phyloP scores from a whole-genome alignment of 1,284 basidiomycete species.

The Singerocomus rubriflavus region DNA sequence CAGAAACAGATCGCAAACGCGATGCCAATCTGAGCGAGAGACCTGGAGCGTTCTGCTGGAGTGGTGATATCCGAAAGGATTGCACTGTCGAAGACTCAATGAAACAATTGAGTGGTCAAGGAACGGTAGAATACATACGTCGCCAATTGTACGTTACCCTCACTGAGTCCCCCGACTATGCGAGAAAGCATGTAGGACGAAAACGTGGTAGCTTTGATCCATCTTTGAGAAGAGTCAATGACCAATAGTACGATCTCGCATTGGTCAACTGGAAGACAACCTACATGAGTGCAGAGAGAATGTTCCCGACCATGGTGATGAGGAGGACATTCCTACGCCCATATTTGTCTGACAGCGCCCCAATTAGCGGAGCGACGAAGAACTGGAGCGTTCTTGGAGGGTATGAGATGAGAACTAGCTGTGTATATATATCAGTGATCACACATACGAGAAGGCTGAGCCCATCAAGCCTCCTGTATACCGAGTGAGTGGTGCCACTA shows the following conservation, averaged over 20 bases:
- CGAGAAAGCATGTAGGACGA: conserved; percentile 86
- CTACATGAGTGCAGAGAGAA: conserved; percentile 77
- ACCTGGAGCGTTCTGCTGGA: conserved; percentile 71
- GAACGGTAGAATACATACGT: conserved; percentile 48
- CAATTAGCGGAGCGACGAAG: conserved; percentile 81
- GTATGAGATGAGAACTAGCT: conserved; percentile 3
- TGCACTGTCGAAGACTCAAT: conserved; percentile 49
- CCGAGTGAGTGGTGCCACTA: conserved; percentile 12
- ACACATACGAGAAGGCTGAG: conserved; percentile 79
- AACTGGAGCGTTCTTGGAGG: conserved; percentile 75
- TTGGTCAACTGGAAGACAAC: conserved; percentile 27
- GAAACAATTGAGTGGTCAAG: background rate
- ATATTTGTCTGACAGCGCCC: conserved; percentile 79
- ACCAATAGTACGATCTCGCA: background rate
- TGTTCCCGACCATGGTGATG: conserved; percentile 87
- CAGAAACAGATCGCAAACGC: conserved; percentile 92
- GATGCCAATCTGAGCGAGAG: conserved; percentile 88
- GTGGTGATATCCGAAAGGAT: conserved; percentile 87
- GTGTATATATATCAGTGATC: background rate
- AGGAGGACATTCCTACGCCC: conserved; percentile 81
- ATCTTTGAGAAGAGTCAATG: conserved; percentile 43
- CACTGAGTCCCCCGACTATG: conserved; percentile 84
- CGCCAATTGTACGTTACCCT: conserved; percentile 82
- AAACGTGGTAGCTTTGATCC: conserved; percentile 86
- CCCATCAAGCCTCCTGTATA: conserved; percentile 78